Evolutionary conservation across 2,329 filamentous ascomycete species (phyloP).

Genomic region (Pezicula carpinea): DNA sequence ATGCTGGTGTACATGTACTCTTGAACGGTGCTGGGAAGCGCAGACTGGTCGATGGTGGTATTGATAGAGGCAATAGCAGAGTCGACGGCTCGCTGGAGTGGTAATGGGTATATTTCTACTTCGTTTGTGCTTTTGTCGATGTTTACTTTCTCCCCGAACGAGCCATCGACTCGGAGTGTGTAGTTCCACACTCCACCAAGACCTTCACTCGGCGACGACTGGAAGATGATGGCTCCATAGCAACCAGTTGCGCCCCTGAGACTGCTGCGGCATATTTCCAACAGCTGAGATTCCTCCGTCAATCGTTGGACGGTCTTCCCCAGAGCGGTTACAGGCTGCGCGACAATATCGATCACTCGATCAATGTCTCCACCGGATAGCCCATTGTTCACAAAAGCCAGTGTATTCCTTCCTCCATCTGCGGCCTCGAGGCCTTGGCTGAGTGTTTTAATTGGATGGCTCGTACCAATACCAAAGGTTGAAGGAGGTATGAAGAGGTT

Average conservation of each 20-base stretch:
- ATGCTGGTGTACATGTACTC: constrained; percentile 75
- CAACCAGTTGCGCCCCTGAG: constrained; percentile 65
- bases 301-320: constrained; percentile 54
- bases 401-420: constrained; percentile 55
- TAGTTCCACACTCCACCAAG: constrained; percentile 73
- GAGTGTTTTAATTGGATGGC: constrained; percentile 59
- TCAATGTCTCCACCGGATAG: constrained; percentile 66
- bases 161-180: constrained; percentile 71
- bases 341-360: constrained; percentile 60
- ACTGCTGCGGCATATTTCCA: constrained; percentile 57
- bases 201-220: constrained; percentile 70
- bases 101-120: constrained; percentile 71
- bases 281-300: constrained; percentile 50
- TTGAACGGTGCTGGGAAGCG: constrained; percentile 42
- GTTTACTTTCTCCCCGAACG: constrained; percentile 61
- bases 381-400: constrained; percentile 78
- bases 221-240: constrained; percentile 70
- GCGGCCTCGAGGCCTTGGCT: constrained; percentile 56
- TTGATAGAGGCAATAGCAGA: constrained; percentile 59
- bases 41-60: constrained; percentile 33
- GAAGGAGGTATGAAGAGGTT: constrained; percentile 80
- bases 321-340: constrained; percentile 48
- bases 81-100: constrained; percentile 76
- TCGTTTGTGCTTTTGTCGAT: constrained; percentile 65
- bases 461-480: constrained; percentile 64